These are phyloP conservation scores for Dimocarpus longan DNA, from an alignment of 345 rosid species.

Conservation along the genomic window DNA sequence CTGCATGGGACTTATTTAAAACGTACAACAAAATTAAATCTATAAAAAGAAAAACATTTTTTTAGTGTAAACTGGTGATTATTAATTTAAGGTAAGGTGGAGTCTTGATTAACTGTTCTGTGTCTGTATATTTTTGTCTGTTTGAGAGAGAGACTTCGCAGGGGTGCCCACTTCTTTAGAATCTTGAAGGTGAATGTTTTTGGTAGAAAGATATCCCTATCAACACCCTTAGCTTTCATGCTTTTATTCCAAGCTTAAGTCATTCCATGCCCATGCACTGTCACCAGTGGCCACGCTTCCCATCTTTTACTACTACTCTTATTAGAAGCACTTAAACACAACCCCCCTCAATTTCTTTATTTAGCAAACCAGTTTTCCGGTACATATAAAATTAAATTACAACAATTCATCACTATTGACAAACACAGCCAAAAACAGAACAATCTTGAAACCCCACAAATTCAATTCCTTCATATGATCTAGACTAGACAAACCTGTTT, in stretches of 20 bases:
- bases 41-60: background rate
- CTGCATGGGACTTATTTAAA: background rate
- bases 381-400: background rate
- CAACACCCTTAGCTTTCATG: slow-evolving; percentile 39
- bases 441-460: no score
- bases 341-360: slow-evolving; percentile 14
- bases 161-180: slow-evolving; percentile 18
- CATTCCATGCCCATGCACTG: slow-evolving; percentile 55
- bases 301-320: slow-evolving; percentile 20
- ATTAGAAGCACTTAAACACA: background rate
- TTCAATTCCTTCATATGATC: no score
- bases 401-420: background rate
- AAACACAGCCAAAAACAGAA: background rate
- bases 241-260: slow-evolving; percentile 48
- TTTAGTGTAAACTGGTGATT: background rate
- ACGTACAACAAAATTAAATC: no score
- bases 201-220: slow-evolving; percentile 48
- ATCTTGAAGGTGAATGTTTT: slow-evolving; percentile 41
- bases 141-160: background rate
- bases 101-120: background rate
- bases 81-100: background rate
- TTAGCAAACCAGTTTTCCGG: slow-evolving; percentile 8
- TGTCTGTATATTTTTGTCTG: background rate
- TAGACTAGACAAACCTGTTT: no score
- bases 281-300: slow-evolving; percentile 34